Percentiles rank a stretch among this genome's conserved stretches.
phyloP scores from a whole-genome alignment of 805 yeast species.

The Suhomyces xylopsoci region DNA sequence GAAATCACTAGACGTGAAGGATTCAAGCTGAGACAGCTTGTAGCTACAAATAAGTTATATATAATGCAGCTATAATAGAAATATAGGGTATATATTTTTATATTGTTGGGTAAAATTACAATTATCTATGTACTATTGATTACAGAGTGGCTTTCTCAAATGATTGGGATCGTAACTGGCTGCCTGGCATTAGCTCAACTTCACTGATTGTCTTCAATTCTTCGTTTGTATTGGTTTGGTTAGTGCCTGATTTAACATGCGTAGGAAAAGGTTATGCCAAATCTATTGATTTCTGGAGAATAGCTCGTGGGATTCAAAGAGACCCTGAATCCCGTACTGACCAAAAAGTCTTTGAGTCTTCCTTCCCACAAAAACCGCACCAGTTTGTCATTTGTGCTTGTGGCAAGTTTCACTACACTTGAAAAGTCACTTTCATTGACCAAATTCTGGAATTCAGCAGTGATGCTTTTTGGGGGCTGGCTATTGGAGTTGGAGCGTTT shows the following conservation, averaged over 20 bases:
- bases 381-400: slow-evolving; percentile 61
- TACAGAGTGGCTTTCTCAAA: too few species aligned
- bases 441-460: slow-evolving; percentile 49
- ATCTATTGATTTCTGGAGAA: slow-evolving; percentile 46
- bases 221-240: neutral
- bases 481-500: neutral
- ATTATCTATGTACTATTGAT: too few species aligned
- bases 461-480: slow-evolving; percentile 30
- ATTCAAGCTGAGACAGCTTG: too few species aligned
- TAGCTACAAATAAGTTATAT: too few species aligned
- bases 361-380: slow-evolving; percentile 85
- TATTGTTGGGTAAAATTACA: too few species aligned
- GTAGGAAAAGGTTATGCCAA: slow-evolving; percentile 63
- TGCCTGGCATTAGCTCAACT: too few species aligned
- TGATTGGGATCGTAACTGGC: too few species aligned
- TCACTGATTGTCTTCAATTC: neutral
- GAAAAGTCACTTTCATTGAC: slow-evolving; percentile 56
- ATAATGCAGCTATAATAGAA: too few species aligned
- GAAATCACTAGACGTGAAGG: too few species aligned
- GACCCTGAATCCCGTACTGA: slow-evolving; percentile 69
- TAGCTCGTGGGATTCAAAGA: slow-evolving; percentile 34
- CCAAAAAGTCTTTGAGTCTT: slow-evolving; percentile 69
- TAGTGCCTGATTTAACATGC: slow-evolving; percentile 40
- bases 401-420: slow-evolving; percentile 70
- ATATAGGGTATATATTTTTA: too few species aligned